Conservation (phyloP, 106 monocot genomes). For the Acorus gramineus region DNA sequence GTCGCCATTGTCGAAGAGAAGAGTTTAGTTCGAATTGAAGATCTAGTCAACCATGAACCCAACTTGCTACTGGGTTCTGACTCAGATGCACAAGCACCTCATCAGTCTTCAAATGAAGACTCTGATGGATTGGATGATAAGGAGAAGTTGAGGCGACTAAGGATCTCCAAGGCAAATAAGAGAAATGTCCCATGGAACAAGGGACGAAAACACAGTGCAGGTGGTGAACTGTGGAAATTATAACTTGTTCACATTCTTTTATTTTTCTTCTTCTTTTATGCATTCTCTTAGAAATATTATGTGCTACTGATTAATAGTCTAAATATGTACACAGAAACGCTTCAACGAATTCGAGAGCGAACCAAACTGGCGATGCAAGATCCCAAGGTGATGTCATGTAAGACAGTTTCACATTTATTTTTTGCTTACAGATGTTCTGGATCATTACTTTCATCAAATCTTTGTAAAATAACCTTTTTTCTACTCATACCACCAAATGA, state of each 20-base stretch:
- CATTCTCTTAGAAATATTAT: background rate
- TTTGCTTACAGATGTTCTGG: background rate
- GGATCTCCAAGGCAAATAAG: conserved; percentile 87
- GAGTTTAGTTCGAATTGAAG: conserved; percentile 15
- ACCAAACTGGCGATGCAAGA: conserved; percentile 95
- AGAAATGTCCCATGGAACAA: conserved; percentile 98
- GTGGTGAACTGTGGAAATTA: conserved; percentile 12
- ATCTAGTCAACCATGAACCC: conserved; percentile 6
- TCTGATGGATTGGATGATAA: conserved; percentile 41
- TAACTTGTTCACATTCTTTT: background rate
- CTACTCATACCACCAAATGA: no score
- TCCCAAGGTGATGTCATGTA: conserved; percentile 99
- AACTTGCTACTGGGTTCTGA: conserved; percentile 22
- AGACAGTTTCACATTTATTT: conserved; percentile 31
- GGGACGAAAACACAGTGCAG: conserved; percentile 88
- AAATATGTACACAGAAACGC: conserved; percentile 50
- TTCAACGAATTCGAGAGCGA: conserved; percentile 69
- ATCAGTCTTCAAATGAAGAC: conserved; percentile 19
- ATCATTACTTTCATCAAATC: no score
- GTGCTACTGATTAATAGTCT: background rate
- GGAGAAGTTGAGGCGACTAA: conserved; percentile 60
- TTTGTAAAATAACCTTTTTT: no score
- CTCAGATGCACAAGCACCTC: conserved; percentile 10
- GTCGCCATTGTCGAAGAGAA: conserved; percentile 46
- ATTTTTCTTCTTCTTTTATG: background rate